phyloP scores from a whole-genome alignment of 2,329 filamentous ascomycete genomes.

The Tolypocladium ovalisporum region DNA sequence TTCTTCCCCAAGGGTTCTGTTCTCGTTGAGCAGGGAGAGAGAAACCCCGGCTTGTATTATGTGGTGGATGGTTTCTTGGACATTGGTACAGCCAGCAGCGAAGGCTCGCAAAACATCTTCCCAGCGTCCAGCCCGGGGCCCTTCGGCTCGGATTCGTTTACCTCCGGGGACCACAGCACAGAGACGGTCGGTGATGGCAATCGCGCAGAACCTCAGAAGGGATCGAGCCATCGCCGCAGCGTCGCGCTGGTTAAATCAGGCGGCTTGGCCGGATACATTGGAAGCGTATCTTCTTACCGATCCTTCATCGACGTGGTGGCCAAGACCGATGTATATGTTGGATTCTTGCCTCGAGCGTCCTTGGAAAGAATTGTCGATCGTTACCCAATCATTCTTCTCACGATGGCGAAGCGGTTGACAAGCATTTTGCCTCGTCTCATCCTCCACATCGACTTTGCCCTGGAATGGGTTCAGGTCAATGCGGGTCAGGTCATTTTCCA shows the following conservation, averaged over 20 bases:
- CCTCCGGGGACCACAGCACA: neutral
- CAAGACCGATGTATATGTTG: slow-evolving; percentile 97
- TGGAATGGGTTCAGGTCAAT: slow-evolving; percentile 97
- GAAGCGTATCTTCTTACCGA: slow-evolving; percentile 85
- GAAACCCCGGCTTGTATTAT: slow-evolving; percentile 95
- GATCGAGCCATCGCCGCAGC: slow-evolving; percentile 46
- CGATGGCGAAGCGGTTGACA: slow-evolving; percentile 91
- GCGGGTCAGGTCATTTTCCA: slow-evolving; percentile 92
- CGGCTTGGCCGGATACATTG: slow-evolving; percentile 86
- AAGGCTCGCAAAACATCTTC: slow-evolving; percentile 21
- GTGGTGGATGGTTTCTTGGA: slow-evolving; percentile 96
- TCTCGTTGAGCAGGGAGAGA: slow-evolving; percentile 88
- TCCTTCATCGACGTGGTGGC: slow-evolving; percentile 96
- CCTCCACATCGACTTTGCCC: slow-evolving; percentile 91
- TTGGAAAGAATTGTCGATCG: slow-evolving; percentile 87
- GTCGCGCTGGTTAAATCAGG: slow-evolving; percentile 91
- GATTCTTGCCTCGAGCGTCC: slow-evolving; percentile 76
- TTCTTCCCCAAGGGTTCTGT: slow-evolving; percentile 94
- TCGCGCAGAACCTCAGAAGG: slow-evolving; percentile 17
- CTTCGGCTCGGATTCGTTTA: slow-evolving; percentile 7
- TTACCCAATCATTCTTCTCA: slow-evolving; percentile 84
- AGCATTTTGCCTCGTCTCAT: slow-evolving; percentile 81
- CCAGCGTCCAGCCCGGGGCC: slow-evolving; percentile 14
- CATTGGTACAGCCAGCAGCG: slow-evolving; percentile 60
- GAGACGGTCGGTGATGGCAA: neutral